Evolutionary conservation across 352 stramenopile species (phyloP).

Genomic region (Pythium phragmitis): DNA sequence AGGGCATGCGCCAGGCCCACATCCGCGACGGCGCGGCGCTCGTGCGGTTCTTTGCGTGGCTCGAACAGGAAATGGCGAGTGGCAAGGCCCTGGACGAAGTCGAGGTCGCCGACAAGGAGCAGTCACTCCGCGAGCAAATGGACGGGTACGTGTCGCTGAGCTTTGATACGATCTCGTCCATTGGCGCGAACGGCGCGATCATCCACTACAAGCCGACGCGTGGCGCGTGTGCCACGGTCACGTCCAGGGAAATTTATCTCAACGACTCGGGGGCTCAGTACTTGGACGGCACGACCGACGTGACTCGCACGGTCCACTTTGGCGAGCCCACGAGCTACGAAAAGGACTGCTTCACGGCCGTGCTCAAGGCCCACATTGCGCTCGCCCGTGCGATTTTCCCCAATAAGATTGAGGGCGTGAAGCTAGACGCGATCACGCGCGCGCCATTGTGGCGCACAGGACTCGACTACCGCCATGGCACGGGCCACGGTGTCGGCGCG

Average conservation of each 20-base stretch:
- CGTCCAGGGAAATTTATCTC: slow-evolving; percentile 94
- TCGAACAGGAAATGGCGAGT: slow-evolving; percentile 72
- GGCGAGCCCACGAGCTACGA: slow-evolving; percentile 91
- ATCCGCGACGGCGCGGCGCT: slow-evolving; percentile 95
- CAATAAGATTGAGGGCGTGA: slow-evolving; percentile 92
- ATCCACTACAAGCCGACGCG: slow-evolving; percentile 93
- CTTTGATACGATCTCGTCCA: slow-evolving; percentile 98
- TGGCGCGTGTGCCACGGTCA: slow-evolving; percentile 84
- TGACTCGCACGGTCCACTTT: slow-evolving; percentile 98
- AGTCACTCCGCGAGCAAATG: slow-evolving; percentile 82
- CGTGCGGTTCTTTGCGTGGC: slow-evolving; percentile 93
- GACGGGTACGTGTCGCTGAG: slow-evolving; percentile 91
- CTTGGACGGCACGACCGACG: slow-evolving; percentile 97
- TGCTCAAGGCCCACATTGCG: slow-evolving; percentile 97
- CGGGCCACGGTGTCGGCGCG: slow-evolving; percentile 96
- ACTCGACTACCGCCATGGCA: slow-evolving; percentile 98
- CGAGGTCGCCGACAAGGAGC: slow-evolving; percentile 91
- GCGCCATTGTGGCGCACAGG: slow-evolving; percentile 93
- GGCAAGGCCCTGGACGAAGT: slow-evolving; percentile 75
- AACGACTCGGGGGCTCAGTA: slow-evolving; percentile 99
- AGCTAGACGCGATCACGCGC: slow-evolving; percentile 96
- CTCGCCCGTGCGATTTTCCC: slow-evolving; percentile 87
- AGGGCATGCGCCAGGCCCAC: slow-evolving; percentile 94
- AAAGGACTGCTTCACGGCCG: slow-evolving; percentile 94
- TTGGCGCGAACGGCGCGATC: slow-evolving; percentile 96